Conservation (phyloP, 345 rosid species). For the Theobroma cacao region DNA sequence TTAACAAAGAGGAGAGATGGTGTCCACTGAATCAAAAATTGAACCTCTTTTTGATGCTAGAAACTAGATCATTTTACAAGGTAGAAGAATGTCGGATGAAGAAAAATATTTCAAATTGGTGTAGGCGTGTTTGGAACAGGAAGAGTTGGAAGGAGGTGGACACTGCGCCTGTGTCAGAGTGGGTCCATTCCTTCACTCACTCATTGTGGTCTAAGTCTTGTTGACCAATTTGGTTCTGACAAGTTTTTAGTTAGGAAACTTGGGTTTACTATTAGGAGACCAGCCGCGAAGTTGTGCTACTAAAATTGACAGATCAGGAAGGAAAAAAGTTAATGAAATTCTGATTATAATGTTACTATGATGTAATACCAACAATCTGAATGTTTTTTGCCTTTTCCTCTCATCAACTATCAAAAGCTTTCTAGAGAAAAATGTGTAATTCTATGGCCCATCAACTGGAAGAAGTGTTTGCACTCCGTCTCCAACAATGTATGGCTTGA, state of each 20-base stretch:
- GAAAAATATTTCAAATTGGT: conserved; percentile 2
- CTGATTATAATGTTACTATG: neutral
- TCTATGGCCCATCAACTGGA: neutral
- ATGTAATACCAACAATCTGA: neutral
- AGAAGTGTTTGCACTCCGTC: neutral
- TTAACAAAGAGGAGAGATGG: neutral
- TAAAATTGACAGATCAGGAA: neutral
- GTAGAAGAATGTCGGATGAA: conserved; percentile 25
- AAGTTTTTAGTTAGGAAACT: neutral
- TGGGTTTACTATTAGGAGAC: too few relatives aligned
- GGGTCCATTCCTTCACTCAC: neutral
- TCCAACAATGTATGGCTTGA: neutral
- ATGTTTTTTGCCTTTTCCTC: neutral
- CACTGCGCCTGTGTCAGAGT: conserved; percentile 10
- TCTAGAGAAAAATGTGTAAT: neutral
- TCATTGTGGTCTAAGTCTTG: neutral
- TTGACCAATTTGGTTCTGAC: neutral
- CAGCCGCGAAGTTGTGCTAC: neutral
- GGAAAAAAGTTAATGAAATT: neutral
- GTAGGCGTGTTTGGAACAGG: neutral
- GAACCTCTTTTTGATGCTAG: neutral
- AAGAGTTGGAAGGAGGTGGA: conserved; percentile 20
- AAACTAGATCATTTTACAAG: conserved; percentile 13
- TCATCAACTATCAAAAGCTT: neutral
- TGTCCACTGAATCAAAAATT: neutral